Evolutionary conservation across 164 flowering plant genomes (phyloP).

Genomic region (Platanus orientalis): DNA sequence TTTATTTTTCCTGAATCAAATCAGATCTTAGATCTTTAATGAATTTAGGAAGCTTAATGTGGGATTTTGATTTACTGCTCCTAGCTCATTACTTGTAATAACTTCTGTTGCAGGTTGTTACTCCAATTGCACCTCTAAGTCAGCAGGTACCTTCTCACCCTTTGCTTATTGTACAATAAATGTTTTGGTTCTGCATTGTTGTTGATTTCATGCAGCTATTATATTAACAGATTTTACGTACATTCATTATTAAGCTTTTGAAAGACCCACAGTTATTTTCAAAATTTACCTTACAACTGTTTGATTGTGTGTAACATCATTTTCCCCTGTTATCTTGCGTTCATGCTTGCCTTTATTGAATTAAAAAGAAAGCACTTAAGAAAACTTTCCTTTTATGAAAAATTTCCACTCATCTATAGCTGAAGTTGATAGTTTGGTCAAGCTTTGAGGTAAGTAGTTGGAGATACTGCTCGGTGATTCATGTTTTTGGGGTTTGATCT

Average conservation of each 20-base stretch:
- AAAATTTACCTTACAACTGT: too few species aligned
- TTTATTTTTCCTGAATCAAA: not conserved
- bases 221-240: not conserved
- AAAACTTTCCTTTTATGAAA: too few species aligned
- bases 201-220: not conserved
- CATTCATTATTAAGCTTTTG: not conserved
- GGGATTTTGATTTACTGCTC: not conserved
- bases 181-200: not conserved
- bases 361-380: too few species aligned
- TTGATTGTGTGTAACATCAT: too few species aligned
- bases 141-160: conserved; percentile 68
- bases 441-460: too few species aligned
- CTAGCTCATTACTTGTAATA: conserved; percentile 4
- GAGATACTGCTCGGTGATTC: too few species aligned
- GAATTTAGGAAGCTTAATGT: not conserved
- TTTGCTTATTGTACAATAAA: not conserved
- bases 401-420: too few species aligned
- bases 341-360: too few species aligned
- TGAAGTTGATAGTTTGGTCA: too few species aligned
- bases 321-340: too few species aligned
- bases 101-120: conserved; percentile 67
- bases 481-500: too few species aligned
- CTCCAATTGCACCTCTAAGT: conserved; percentile 94
- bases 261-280: not conserved
- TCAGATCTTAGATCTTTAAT: not conserved